Evolutionary conservation across 2,329 filamentous ascomycete species (phyloP), one percentile per base, ranked within the genome.

Genomic region (Pyrenophora teres): DNA sequence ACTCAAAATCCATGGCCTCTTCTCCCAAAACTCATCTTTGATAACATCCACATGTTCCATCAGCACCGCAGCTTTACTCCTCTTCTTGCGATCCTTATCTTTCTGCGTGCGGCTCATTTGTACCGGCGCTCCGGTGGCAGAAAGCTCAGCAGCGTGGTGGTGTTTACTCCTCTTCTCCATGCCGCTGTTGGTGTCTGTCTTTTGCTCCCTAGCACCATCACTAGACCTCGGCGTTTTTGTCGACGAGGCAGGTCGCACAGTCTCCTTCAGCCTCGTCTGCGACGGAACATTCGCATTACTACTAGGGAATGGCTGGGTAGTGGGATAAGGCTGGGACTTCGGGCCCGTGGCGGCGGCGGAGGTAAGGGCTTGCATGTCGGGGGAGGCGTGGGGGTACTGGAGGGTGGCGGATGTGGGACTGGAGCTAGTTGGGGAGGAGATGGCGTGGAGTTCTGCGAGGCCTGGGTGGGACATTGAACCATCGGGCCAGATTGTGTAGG

Each of bases 41-140:
- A 99, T 97, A 65, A 99, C 89, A 76, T 99, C 94, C 53, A 94
- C 76, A 77, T 97, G 92, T 68, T 92, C 87, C 32, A 95, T 81
- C 31, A 90, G 83, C 39, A 99, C 86, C 44, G 82, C 82, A 0
- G 92, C 92, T 73, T 96, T 97, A 52, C 83, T 81, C 46, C 88
- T 83, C 57, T 85, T 82, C 78, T 96, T 97, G 69, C 81, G 87
- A 57, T 95, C 86, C 64, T 89, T 96, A 51, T 97, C 90, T 16
- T 81, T 77, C 67, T 95, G 90, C n/a, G 87, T 89, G 68, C 88
- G 93, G 37, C 89, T 92, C 57, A 87, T 79, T 37, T 81, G 76
- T 18, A 21, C 19, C 19, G 19, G 77, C 45, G 5, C 64, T 59
- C 2, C 54, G 51, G 2, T 82, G 10, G 10, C 27, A 52, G 51